Percentiles rank a stretch among this genome's conserved stretches.
phyloP scores from a whole-genome alignment of 2,329 filamentous ascomycete species.

The Aspergillus sp. region DNA sequence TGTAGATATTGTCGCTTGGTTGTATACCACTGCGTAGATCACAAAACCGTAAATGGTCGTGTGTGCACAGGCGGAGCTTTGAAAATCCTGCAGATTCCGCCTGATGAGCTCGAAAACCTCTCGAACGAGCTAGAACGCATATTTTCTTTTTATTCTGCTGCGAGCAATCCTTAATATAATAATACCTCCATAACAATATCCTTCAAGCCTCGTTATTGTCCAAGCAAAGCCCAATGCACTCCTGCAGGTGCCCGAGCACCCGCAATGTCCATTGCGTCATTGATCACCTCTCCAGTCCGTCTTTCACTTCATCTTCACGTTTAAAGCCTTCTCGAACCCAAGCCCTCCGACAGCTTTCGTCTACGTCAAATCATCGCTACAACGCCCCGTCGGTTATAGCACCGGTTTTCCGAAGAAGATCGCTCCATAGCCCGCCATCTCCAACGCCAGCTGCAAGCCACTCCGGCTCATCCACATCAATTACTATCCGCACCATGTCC shows the following conservation, averaged over 20 bases:
- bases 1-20: neutral
- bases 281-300: constrained; percentile 14
- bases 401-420: neutral
- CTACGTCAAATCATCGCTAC: neutral
- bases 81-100: neutral
- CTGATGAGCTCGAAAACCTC: neutral
- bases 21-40: neutral
- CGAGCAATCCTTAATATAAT: neutral
- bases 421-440: neutral
- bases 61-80: neutral
- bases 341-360: neutral
- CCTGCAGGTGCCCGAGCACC: constrained; percentile 15
- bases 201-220: neutral
- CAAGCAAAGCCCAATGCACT: neutral
- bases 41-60: neutral
- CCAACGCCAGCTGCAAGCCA: neutral
- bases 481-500: constrained; percentile 35
- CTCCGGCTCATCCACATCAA: neutral
- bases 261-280: constrained; percentile 26
- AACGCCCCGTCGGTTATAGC: neutral
- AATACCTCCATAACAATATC: neutral
- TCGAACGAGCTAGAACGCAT: neutral
- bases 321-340: neutral
- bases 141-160: neutral
- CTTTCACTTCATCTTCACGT: constrained; percentile 15